Evolutionary conservation across 2,329 filamentous ascomycete genomes (phyloP).

Genomic region (Colletotrichum orbiculare): DNA sequence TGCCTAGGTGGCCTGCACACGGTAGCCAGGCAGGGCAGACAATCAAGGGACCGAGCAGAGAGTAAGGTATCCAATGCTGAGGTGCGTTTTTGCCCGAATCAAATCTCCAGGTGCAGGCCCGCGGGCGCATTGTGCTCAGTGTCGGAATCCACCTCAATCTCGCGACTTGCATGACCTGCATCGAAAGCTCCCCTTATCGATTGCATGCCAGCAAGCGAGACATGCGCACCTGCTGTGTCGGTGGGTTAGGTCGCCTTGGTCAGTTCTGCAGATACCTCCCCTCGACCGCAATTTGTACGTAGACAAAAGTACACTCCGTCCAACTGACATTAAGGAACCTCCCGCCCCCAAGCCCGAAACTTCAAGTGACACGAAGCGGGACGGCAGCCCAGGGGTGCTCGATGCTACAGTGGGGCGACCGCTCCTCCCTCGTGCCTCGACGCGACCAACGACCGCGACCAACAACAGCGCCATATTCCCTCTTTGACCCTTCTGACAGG

Average conservation of each 20-base stretch:
- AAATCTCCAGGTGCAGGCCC: too few relatives aligned
- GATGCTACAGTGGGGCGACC: constrained; percentile 30
- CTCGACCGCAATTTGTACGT: background rate
- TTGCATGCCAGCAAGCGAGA: constrained; percentile 15
- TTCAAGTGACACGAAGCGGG: constrained; percentile 35
- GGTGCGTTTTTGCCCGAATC: too few relatives aligned
- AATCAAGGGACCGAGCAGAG: too few relatives aligned
- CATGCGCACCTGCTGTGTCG: background rate
- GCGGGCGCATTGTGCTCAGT: constrained; percentile 32
- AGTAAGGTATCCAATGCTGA: too few relatives aligned
- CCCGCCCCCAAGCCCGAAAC: constrained; percentile 35
- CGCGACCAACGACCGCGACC: background rate
- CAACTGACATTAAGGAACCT: constrained; percentile 23
- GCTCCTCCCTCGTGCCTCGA: background rate
- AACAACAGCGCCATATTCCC: constrained; percentile 23
- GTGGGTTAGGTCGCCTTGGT: background rate
- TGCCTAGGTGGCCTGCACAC: too few relatives aligned
- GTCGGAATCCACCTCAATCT: constrained; percentile 26
- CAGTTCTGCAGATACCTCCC: background rate
- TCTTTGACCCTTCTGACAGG: constrained; percentile 8
- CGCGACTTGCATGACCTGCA: constrained; percentile 27
- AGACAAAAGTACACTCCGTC: background rate
- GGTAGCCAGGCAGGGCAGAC: too few relatives aligned
- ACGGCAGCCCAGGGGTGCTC: constrained; percentile 26
- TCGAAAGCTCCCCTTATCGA: constrained; percentile 31